Conservation (phyloP, 2,329 filamentous ascomycete genomes). For the Graphilbum sp. region DNA sequence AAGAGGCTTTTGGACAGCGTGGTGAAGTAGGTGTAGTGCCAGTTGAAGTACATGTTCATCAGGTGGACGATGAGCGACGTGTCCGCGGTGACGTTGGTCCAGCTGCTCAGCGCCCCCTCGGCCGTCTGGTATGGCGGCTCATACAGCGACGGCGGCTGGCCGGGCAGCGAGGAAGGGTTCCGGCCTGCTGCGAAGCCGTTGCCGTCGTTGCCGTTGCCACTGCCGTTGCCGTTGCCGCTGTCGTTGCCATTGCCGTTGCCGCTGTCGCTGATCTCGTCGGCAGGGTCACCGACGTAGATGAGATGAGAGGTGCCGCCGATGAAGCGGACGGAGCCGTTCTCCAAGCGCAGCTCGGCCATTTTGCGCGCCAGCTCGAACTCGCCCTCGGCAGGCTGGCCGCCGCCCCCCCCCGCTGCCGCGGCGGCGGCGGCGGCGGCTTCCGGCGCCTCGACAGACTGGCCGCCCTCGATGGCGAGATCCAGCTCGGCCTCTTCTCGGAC, state of each 20-base stretch:
- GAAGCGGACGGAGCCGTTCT: conserved; percentile 76
- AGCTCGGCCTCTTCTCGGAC: conserved; percentile 24
- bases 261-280: conserved; percentile 12
- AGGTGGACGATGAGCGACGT: conserved; percentile 67
- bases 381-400: conserved; percentile 25
- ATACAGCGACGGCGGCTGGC: conserved; percentile 23
- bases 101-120: conserved; percentile 62
- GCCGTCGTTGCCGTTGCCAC: too few species aligned
- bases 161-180: too few species aligned
- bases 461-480: conserved; percentile 18
- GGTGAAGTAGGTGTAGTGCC: conserved; percentile 95
- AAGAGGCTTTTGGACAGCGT: conserved; percentile 77
- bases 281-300: conserved; percentile 53
- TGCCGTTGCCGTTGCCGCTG: conserved; percentile 1
- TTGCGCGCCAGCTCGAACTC: conserved; percentile 79
- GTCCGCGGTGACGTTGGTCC: conserved; percentile 76
- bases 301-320: conserved; percentile 90
- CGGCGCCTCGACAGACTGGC: background rate
- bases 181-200: too few species aligned
- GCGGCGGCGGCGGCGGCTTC: conserved; percentile 3
- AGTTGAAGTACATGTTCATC: conserved; percentile 94
- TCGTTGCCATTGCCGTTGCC: conserved; percentile 2
- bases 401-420: conserved; percentile 18
- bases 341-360: conserved; percentile 80
- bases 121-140: conserved; percentile 22